Evolutionary conservation across 257 asterid species (phyloP).

Genomic region (Ballota nigra): DNA sequence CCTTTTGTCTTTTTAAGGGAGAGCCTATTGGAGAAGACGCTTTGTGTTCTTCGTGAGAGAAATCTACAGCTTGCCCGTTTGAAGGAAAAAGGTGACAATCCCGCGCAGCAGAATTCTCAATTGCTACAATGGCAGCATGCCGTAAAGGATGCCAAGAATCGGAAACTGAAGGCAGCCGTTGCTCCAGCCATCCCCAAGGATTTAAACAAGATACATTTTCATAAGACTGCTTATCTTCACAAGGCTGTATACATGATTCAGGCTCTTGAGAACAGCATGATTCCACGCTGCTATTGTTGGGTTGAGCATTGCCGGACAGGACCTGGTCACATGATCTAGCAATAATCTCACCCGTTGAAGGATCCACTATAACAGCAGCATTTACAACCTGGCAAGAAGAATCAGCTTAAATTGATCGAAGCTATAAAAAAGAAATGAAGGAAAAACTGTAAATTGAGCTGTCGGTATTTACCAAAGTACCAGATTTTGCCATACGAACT

Average conservation of each 20-base stretch:
- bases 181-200: conserved; percentile 77
- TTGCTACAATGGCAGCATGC: conserved; percentile 90
- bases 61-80: conserved; percentile 24
- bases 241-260: conserved; percentile 5
- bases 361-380: conserved; percentile 93
- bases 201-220: conserved; percentile 58
- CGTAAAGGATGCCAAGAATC: conserved; percentile 71
- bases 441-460: background rate
- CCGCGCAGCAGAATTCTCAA: conserved; percentile 73
- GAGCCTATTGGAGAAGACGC: conserved; percentile 34
- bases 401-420: conserved; percentile 1
- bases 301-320: conserved; percentile 22
- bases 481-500: conserved; percentile 58
- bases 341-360: conserved; percentile 63
- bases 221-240: conserved; percentile 24
- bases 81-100: conserved; percentile 62
- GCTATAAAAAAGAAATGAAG: background rate
- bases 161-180: conserved; percentile 22
- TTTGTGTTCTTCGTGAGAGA: conserved; percentile 33
- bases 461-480: conserved; percentile 42
- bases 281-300: conserved; percentile 24
- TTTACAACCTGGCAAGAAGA: conserved; percentile 57
- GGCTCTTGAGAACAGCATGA: conserved; percentile 25
- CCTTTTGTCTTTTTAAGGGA: conserved; percentile 64
- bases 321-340: conserved; percentile 76